phyloP scores from a whole-genome alignment of 192 early-diverging fungal species.

The Dimargaris verticillata region DNA sequence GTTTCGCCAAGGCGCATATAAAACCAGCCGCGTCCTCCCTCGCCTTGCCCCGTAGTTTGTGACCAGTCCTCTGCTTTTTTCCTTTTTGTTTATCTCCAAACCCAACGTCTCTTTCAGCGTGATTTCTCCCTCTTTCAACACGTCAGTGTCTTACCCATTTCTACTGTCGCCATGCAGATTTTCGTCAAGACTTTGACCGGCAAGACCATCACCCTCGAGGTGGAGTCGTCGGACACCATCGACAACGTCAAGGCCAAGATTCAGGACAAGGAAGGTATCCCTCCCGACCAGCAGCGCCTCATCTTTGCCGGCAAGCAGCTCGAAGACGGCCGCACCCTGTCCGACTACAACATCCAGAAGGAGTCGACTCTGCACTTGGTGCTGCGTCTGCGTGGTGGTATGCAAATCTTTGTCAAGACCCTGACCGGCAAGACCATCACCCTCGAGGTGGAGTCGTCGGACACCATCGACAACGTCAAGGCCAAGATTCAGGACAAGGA shows the following conservation, averaged over 20 bases:
- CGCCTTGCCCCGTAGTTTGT: no score
- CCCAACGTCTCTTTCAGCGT: no score
- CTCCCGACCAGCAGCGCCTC: no score
- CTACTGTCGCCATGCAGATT: conserved; percentile 9
- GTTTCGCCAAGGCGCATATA: no score
- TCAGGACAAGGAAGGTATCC: conserved; percentile 77
- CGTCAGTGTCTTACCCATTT: no score
- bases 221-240: conserved; percentile 58
- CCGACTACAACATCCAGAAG: conserved; percentile 75
- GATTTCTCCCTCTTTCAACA: no score
- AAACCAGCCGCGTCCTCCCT: no score
- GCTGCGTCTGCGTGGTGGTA: no score
- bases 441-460: conserved; percentile 68
- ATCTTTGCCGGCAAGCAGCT: conserved; percentile 73
- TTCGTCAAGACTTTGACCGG: conserved; percentile 65
- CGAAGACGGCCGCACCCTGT: conserved; percentile 54
- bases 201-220: conserved; percentile 92
- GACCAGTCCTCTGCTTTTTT: no score
- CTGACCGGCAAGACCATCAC: conserved; percentile 97
- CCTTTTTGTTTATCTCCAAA: no score
- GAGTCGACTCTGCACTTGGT: no score
- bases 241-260: conserved; percentile 76
- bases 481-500: conserved; percentile 75
- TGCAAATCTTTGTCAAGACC: conserved; percentile 83
- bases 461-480: conserved; percentile 71